phyloP scores from a whole-genome alignment of 352 stramenopile species.

The Globisporangium paddicum region DNA sequence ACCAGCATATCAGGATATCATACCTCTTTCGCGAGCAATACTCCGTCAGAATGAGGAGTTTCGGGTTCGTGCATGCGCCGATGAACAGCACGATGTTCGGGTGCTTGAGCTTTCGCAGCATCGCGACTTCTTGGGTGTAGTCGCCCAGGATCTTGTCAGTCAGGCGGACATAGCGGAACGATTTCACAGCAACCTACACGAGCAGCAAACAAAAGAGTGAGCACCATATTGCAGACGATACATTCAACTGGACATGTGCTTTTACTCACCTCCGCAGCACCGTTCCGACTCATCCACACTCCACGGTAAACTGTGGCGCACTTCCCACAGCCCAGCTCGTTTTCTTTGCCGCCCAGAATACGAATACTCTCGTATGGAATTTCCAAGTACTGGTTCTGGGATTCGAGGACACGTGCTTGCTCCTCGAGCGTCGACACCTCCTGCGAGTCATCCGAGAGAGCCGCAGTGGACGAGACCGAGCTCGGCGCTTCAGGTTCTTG shows the following conservation, averaged over 20 bases:
- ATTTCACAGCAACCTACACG: slow-evolving; percentile 72
- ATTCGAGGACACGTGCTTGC: slow-evolving; percentile 77
- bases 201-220: background rate
- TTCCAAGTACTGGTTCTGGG: slow-evolving; percentile 84
- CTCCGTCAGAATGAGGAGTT: slow-evolving; percentile 88
- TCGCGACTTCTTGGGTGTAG: slow-evolving; percentile 82
- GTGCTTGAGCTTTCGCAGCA: slow-evolving; percentile 86
- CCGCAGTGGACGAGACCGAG: slow-evolving; percentile 26
- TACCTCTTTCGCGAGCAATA: slow-evolving; percentile 89
- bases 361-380: slow-evolving; percentile 87
- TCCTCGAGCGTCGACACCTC: slow-evolving; percentile 71
- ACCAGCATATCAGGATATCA: background rate
- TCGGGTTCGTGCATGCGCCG: slow-evolving; percentile 83
- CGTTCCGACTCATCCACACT: slow-evolving; percentile 83
- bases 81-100: slow-evolving; percentile 91
- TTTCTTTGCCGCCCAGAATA: slow-evolving; percentile 82
- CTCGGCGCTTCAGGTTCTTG: slow-evolving; percentile 33
- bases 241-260: background rate
- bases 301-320: slow-evolving; percentile 83
- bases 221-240: background rate
- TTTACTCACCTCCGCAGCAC: slow-evolving; percentile 55
- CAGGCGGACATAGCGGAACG: slow-evolving; percentile 83
- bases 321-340: slow-evolving; percentile 84
- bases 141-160: slow-evolving; percentile 86
- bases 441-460: slow-evolving; percentile 43